Evolutionary conservation across 257 asterid genomes (phyloP).

Genomic region (Lavandula angustifolia): DNA sequence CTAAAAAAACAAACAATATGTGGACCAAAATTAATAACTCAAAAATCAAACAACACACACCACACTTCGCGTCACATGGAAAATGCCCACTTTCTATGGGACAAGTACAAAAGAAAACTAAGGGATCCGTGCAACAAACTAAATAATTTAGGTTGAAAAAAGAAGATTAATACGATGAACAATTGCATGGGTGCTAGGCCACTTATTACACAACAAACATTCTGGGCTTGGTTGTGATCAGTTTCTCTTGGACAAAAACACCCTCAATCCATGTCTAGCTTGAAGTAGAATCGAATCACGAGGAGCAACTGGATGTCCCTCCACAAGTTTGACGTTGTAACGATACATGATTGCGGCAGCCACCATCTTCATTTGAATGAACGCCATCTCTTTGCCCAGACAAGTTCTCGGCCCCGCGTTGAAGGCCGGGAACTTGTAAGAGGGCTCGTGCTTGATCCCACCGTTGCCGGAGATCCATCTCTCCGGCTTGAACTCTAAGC

Average conservation of each 20-base stretch:
- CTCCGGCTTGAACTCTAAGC: conserved; percentile 48
- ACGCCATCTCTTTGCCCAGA: conserved; percentile 48
- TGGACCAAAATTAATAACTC: too few species aligned
- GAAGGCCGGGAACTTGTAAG: conserved; percentile 49
- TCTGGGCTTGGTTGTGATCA: background rate
- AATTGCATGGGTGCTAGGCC: too few species aligned
- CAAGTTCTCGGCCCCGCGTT: conserved; percentile 51
- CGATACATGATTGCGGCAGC: conserved; percentile 38
- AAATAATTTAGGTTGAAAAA: too few species aligned
- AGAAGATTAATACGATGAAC: too few species aligned
- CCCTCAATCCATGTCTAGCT: conserved; percentile 49
- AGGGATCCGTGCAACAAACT: too few species aligned
- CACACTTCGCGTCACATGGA: too few species aligned
- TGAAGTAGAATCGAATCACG: conserved; percentile 47
- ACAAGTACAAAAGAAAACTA: too few species aligned
- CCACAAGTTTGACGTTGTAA: conserved; percentile 33
- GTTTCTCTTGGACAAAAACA: conserved; percentile 34
- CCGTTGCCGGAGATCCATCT: conserved; percentile 38
- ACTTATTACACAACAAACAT: too few species aligned
- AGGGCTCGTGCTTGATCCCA: conserved; percentile 38
- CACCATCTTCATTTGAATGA: conserved; percentile 49
- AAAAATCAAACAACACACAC: too few species aligned
- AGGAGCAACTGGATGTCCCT: conserved; percentile 41
- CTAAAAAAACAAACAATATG: too few species aligned
- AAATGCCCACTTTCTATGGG: too few species aligned